Evolutionary conservation across 1,284 basidiomycete species (phyloP).

Genomic region (Malassezia globosa): DNA sequence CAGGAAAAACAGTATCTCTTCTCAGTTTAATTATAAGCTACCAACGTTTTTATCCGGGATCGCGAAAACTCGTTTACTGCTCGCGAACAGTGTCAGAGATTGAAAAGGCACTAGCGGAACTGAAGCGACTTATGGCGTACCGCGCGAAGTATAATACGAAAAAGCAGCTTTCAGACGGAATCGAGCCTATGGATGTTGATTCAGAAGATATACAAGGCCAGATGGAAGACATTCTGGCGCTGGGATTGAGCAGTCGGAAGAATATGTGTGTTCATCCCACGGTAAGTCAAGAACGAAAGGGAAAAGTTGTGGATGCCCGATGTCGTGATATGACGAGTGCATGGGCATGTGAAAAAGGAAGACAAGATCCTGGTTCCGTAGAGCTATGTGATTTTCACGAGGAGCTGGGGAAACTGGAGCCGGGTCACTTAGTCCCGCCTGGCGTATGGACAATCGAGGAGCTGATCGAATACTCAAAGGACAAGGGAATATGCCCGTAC

Average conservation of each 20-base stretch:
- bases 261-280: conserved; percentile 94
- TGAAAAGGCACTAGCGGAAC: conserved; percentile 90
- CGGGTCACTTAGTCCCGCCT: conserved; percentile 69
- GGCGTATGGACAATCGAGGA: conserved; percentile 94
- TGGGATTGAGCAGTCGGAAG: conserved; percentile 88
- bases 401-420: conserved; percentile 67
- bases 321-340: conserved; percentile 90
- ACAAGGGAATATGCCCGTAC: conserved; percentile 83
- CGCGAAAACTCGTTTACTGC: conserved; percentile 93
- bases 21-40: conserved; percentile 94
- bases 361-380: conserved; percentile 77
- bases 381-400: conserved; percentile 93
- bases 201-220: conserved; percentile 39
- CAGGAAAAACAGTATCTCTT: conserved; percentile 94
- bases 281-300: conserved; percentile 93
- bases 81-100: conserved; percentile 99
- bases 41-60: conserved; percentile 86
- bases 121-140: conserved; percentile 89
- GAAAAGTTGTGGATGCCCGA: conserved; percentile 87
- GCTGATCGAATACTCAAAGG: conserved; percentile 73
- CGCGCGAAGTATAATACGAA: conserved; percentile 49
- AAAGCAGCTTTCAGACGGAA: conserved; percentile 49
- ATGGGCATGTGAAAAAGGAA: conserved; percentile 70
- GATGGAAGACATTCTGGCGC: conserved; percentile 61
- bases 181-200: conserved; percentile 61